These are phyloP conservation scores for Pichia sporocuriosa DNA, from an alignment of 805 yeast genomes.

Conservation along the genomic window DNA sequence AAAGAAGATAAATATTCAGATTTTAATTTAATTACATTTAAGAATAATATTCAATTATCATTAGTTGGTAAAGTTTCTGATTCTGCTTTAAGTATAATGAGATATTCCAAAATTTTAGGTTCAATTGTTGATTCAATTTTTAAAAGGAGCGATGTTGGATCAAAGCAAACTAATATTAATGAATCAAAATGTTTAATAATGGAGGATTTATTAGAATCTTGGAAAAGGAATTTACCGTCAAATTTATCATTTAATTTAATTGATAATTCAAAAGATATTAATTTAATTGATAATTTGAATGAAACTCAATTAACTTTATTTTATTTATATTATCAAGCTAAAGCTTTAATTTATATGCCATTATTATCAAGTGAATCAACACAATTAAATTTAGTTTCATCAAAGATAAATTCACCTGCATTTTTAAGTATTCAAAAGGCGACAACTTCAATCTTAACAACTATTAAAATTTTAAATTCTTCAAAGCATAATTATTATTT, in stretches of 20 bases:
- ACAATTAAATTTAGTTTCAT: not conserved
- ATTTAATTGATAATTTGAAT: conserved; percentile 27
- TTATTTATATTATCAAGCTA: conserved; percentile 54
- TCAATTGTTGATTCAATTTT: conserved; percentile 64
- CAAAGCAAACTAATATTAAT: conserved; percentile 23
- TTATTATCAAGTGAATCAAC: conserved; percentile 40
- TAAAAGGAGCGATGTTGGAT: conserved; percentile 43
- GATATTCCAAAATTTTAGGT: conserved; percentile 68
- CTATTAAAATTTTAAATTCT: conserved; percentile 36
- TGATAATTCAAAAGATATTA: conserved; percentile 48
- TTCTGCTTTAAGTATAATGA: conserved; percentile 56
- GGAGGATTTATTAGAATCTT: conserved; percentile 69
- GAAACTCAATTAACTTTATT: conserved; percentile 49
- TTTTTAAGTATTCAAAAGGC: conserved; percentile 65
- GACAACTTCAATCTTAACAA: conserved; percentile 50
- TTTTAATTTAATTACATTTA: conserved; percentile 49
- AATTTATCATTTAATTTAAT: conserved; percentile 52
- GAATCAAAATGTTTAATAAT: conserved; percentile 29
- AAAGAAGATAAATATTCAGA: conserved; percentile 36
- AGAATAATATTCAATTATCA: conserved; percentile 48
- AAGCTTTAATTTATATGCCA: conserved; percentile 58
- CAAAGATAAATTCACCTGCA: conserved; percentile 40
- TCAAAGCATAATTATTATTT: conserved; percentile 34
- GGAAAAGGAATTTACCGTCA: conserved; percentile 67
- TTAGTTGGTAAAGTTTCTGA: conserved; percentile 66